These are phyloP conservation scores for Kodamaea leandrae DNA, from an alignment of 805 yeast species.

Conservation along the genomic window DNA sequence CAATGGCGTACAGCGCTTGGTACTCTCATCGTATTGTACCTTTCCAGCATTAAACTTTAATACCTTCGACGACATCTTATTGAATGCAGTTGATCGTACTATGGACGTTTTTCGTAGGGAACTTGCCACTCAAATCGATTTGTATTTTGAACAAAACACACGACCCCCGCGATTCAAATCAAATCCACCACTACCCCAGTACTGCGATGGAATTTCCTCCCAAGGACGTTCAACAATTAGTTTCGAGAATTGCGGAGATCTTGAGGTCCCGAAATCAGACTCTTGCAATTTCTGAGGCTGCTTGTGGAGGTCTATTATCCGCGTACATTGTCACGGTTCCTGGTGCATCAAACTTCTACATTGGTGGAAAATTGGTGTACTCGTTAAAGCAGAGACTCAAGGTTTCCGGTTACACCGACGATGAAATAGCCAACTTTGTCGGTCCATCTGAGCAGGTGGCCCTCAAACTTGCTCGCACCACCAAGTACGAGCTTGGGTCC, in stretches of 20 bases:
- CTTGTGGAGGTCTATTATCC: conserved; percentile 84
- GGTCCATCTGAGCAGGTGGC: conserved; percentile 83
- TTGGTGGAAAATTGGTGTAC: conserved; percentile 81
- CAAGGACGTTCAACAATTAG: conserved; percentile 46
- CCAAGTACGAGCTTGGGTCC: conserved; percentile 77
- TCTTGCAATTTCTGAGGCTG: conserved; percentile 79
- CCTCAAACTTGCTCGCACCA: conserved; percentile 69
- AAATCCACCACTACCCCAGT: conserved; percentile 2
- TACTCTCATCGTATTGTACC: conserved; percentile 60
- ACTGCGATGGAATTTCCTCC: conserved; percentile 67
- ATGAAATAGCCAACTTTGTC: conserved; percentile 68
- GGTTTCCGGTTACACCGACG: conserved; percentile 73
- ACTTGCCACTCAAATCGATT: background rate
- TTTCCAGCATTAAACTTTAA: conserved; percentile 74
- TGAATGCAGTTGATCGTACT: no score
- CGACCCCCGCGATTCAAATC: no score
- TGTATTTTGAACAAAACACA: background rate
- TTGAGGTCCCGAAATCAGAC: conserved; percentile 57
- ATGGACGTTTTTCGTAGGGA: background rate
- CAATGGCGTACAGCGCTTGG: conserved; percentile 65
- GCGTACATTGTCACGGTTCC: conserved; percentile 80
- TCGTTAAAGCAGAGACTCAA: conserved; percentile 71
- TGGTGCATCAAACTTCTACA: conserved; percentile 80
- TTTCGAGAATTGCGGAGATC: conserved; percentile 54
- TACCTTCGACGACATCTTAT: conserved; percentile 18